phyloP scores from a whole-genome alignment of 192 early-diverging fungal species.

The Thamnidium elegans region DNA sequence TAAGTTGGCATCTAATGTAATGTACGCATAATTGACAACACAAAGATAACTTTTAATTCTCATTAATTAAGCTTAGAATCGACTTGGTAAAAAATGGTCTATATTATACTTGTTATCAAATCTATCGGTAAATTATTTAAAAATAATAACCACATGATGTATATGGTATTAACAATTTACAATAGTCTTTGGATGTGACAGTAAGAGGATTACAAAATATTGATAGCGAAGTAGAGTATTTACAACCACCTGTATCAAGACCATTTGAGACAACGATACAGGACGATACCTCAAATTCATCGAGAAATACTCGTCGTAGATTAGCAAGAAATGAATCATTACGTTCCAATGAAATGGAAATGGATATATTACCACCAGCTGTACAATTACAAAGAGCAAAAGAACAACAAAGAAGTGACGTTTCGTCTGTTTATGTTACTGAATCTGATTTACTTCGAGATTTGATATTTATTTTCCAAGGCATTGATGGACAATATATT shows the following conservation, averaged over 20 bases:
- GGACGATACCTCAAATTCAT: background rate
- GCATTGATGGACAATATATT: slow-evolving; percentile 84
- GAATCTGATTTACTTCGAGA: slow-evolving; percentile 76
- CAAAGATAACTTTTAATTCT: background rate
- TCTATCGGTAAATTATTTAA: too few species aligned
- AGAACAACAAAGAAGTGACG: background rate
- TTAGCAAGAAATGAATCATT: slow-evolving; percentile 1
- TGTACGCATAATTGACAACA: background rate
- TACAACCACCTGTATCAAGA: slow-evolving; percentile 8
- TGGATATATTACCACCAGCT: slow-evolving; percentile 12
- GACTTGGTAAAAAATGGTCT: slow-evolving; percentile 56
- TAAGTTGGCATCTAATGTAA: slow-evolving; percentile 51
- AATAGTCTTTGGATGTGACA: background rate
- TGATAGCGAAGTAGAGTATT: slow-evolving; percentile 28
- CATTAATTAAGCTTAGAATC: slow-evolving; percentile 29
- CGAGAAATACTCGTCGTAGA: slow-evolving; percentile 23
- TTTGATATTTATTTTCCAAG: slow-evolving; percentile 90
- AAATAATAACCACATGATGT: too few species aligned
- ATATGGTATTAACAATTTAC: slow-evolving; percentile 28
- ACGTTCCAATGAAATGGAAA: background rate
- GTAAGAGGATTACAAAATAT: slow-evolving; percentile 16
- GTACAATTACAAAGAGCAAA: slow-evolving; percentile 22
- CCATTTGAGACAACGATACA: slow-evolving; percentile 4
- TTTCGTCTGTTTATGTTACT: slow-evolving; percentile 31
- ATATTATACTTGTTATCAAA: slow-evolving; percentile 48